A percentile compares a stretch with the other conserved stretches of the same genome.
These are phyloP conservation scores for Dissophora globulifera DNA, from an alignment of 192 early-diverging fungal genomes.

Conservation along the genomic window DNA sequence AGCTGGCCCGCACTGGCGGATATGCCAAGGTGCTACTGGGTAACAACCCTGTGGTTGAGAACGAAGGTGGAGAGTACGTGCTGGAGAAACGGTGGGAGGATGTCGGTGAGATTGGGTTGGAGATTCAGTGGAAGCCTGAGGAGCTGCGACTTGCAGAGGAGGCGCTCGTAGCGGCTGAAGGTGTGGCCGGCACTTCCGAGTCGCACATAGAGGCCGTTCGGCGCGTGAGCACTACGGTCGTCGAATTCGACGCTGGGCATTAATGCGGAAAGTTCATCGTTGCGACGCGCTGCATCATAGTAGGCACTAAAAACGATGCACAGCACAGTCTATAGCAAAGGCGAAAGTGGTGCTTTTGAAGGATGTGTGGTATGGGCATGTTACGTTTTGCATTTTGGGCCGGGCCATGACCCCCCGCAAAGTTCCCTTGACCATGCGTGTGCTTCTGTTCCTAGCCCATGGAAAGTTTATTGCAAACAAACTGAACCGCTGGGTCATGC, in stretches of 20 bases:
- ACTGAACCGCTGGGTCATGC: too few relatives aligned
- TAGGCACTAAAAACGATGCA: too few relatives aligned
- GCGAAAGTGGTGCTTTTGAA: too few relatives aligned
- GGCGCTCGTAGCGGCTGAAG: neutral
- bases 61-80: slow-evolving; percentile 50
- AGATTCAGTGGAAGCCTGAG: slow-evolving; percentile 43
- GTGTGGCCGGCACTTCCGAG: neutral
- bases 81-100: slow-evolving; percentile 51
- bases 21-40: slow-evolving; percentile 37
- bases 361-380: too few relatives aligned
- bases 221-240: slow-evolving; percentile 31
- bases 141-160: slow-evolving; percentile 26
- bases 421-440: too few relatives aligned
- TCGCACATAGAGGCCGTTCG: slow-evolving; percentile 21
- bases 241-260: slow-evolving; percentile 29
- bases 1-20: slow-evolving; percentile 29
- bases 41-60: slow-evolving; percentile 33
- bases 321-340: too few relatives aligned
- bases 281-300: too few relatives aligned
- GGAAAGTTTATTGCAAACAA: too few relatives aligned
- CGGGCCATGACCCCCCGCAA: too few relatives aligned
- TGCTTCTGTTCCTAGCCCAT: too few relatives aligned
- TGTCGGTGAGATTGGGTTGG: slow-evolving; percentile 35
- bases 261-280: slow-evolving; percentile 1
- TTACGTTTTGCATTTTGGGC: too few relatives aligned